phyloP scores from a whole-genome alignment of 257 asterid species.

The Solanum tacnaense region DNA sequence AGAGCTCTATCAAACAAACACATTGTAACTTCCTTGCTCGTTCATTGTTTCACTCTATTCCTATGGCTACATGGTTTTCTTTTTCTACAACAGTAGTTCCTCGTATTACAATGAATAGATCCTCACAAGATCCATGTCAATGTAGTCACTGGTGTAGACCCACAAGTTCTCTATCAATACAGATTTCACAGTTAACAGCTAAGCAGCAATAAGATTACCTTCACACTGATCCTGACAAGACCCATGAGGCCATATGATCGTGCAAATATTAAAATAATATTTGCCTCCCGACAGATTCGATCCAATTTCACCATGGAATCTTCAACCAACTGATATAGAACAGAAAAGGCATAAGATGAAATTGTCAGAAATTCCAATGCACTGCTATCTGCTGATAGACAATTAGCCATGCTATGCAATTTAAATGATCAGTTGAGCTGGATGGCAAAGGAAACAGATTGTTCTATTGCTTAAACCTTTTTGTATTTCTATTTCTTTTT shows the following conservation, averaged over 20 bases:
- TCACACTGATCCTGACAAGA: slow-evolving; percentile 75
- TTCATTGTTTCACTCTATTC: not conserved
- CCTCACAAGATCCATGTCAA: not conserved
- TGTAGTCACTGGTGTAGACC: not conserved
- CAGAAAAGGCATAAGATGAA: not conserved
- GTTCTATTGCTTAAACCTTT: not conserved
- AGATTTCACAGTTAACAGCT: not conserved
- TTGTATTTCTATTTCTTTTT: not conserved
- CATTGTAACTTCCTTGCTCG: not conserved
- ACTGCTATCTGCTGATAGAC: not conserved
- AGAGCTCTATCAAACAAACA: not conserved
- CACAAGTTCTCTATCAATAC: not conserved
- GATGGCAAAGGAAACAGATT: not conserved
- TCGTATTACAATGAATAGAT: not conserved
- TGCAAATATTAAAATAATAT: slow-evolving; percentile 70
- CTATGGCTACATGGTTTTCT: not conserved
- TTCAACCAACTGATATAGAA: slow-evolving; percentile 64
- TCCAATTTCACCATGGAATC: slow-evolving; percentile 84
- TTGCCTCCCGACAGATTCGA: slow-evolving; percentile 76
- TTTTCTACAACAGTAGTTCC: not conserved
- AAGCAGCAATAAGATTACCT: slow-evolving; percentile 34
- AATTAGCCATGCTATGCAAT: not conserved
- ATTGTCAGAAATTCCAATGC: not conserved
- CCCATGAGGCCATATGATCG: slow-evolving; percentile 98
- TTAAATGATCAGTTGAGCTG: not conserved